Conservation (phyloP, 179 eudicot species). For the Silene coronaria region DNA sequence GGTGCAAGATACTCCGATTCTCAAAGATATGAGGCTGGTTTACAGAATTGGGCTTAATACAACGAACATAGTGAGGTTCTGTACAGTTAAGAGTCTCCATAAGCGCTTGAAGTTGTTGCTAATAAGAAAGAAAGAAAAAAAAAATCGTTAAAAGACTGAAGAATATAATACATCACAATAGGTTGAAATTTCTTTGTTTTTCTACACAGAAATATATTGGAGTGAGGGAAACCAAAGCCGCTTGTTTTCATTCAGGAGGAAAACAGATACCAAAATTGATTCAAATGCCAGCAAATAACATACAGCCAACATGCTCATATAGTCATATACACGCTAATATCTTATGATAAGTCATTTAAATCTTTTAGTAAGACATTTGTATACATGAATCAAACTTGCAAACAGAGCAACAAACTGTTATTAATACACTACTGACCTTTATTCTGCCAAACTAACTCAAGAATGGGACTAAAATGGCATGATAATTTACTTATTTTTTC, state of each 20-base stretch:
- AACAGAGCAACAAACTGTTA: background rate
- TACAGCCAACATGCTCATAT: background rate
- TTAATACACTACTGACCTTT: background rate
- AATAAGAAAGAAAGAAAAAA: constrained; percentile 9
- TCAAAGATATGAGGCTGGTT: constrained; percentile 82
- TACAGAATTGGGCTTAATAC: constrained; percentile 92
- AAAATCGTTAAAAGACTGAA: constrained; percentile 2
- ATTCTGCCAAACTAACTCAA: constrained; percentile 6
- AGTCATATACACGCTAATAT: background rate
- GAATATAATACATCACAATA: constrained; percentile 2
- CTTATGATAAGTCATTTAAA: background rate
- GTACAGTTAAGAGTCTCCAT: constrained; percentile 94
- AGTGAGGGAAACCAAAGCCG: background rate
- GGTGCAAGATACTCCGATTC: constrained; percentile 80
- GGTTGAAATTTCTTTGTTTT: background rate
- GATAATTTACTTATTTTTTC: background rate
- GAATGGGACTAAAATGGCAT: background rate
- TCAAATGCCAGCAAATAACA: background rate
- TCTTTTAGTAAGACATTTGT: too few species aligned
- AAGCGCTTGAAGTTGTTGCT: constrained; percentile 99
- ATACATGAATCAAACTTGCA: constrained; percentile 1
- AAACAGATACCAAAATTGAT: background rate
- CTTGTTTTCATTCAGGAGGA: background rate
- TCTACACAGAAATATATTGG: background rate
- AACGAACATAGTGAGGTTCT: constrained; percentile 93